phyloP scores from a whole-genome alignment of 2,329 filamentous ascomycete genomes.

The Talaromyces albobiverticillius region DNA sequence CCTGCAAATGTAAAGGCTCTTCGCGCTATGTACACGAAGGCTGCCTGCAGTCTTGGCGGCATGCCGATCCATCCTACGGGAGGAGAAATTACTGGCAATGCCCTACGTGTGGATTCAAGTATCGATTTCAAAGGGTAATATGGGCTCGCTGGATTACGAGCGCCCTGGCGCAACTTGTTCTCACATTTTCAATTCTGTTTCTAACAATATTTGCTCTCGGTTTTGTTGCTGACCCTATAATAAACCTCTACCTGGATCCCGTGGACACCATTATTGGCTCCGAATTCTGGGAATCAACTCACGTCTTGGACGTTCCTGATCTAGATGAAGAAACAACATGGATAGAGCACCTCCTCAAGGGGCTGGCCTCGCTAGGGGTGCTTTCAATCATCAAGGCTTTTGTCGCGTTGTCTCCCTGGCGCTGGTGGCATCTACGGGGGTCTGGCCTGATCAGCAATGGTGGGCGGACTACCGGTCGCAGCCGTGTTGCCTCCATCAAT shows the following conservation, averaged over 20 bases:
- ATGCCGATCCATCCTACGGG: conserved; percentile 63
- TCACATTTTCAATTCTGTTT: conserved; percentile 72
- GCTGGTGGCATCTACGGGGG: conserved; percentile 71
- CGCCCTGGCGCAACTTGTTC: conserved; percentile 61
- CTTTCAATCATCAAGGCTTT: conserved; percentile 81
- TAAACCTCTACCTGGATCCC: conserved; percentile 84
- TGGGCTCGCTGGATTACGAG: conserved; percentile 71
- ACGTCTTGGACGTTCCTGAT: conserved; percentile 31
- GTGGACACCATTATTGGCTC: conserved; percentile 58
- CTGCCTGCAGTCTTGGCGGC: conserved; percentile 80
- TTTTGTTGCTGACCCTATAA: conserved; percentile 88
- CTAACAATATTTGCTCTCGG: conserved; percentile 76
- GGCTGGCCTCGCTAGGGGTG: conserved; percentile 82
- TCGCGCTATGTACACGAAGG: conserved; percentile 93
- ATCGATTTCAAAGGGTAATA: conserved; percentile 71
- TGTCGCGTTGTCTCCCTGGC: conserved; percentile 69
- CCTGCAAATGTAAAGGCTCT: conserved; percentile 90
- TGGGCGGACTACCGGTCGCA: conserved; percentile 62
- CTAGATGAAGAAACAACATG: conserved; percentile 60
- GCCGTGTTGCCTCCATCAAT: conserved; percentile 73
- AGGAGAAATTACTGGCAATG: conserved; percentile 79
- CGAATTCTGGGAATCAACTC: conserved; percentile 36
- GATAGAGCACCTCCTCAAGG: conserved; percentile 83
- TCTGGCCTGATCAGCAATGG: conserved; percentile 55
- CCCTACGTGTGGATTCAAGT: conserved; percentile 81